These are phyloP conservation scores for Chalara sp. DNA, from an alignment of 2,329 filamentous ascomycete genomes.

Conservation along the genomic window DNA sequence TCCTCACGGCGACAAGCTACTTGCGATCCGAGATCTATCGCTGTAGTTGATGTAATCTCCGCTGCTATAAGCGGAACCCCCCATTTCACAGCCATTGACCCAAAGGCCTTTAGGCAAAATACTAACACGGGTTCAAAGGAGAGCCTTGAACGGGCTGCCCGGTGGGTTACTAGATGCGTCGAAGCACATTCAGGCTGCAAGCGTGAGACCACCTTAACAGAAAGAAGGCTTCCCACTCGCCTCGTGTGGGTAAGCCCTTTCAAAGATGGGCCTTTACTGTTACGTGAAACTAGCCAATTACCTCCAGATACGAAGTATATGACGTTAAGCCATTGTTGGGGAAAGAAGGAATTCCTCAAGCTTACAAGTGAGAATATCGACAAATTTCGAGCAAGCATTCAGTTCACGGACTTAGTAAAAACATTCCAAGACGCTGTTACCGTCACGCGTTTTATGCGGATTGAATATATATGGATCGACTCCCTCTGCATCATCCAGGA, in stretches of 20 bases:
- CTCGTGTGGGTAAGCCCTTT: not conserved
- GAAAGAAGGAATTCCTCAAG: not conserved
- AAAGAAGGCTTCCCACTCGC: not conserved
- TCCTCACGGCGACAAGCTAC: no score
- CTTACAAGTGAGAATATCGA: not conserved
- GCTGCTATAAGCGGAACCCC: no score
- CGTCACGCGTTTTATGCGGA: not conserved
- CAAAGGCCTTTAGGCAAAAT: no score
- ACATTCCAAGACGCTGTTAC: not conserved
- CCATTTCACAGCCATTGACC: no score
- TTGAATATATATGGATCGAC: not conserved
- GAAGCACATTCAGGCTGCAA: no score
- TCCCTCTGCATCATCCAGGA: not conserved
- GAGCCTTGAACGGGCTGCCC: no score
- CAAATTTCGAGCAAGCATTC: not conserved
- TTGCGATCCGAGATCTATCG: no score
- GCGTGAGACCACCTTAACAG: no score
- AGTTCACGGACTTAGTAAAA: not conserved
- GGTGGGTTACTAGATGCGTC: no score
- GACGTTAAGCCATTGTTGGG: conserved; percentile 1
- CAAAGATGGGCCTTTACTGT: not conserved
- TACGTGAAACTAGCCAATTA: not conserved
- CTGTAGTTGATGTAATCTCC: no score
- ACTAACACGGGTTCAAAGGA: no score
- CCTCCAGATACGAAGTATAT: not conserved